phyloP scores from a whole-genome alignment of 2,329 filamentous ascomycete species.

The Alternaria gaisen region DNA sequence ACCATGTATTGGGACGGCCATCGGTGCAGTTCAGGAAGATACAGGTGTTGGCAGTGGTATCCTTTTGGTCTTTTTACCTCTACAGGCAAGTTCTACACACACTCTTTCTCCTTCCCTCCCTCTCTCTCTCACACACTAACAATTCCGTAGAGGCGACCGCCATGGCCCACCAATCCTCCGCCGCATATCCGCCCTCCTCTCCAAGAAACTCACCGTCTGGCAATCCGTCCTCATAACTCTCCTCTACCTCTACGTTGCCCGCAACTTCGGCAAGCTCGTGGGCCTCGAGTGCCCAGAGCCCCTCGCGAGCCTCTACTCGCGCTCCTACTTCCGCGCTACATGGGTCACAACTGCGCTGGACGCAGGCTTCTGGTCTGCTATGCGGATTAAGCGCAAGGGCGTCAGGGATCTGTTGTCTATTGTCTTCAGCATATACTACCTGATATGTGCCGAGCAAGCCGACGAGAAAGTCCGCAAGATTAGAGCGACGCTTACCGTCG shows the following conservation, averaged over 20 bases:
- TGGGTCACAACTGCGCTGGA: constrained; percentile 96
- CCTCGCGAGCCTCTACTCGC: constrained; percentile 90
- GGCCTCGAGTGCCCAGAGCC: constrained; percentile 93
- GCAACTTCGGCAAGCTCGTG: constrained; percentile 92
- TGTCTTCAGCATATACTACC: constrained; percentile 87
- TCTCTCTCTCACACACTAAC: constrained; percentile 20
- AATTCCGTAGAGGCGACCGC: constrained; percentile 71
- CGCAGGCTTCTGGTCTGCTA: constrained; percentile 97
- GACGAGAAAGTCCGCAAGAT: constrained; percentile 97
- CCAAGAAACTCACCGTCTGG: constrained; percentile 81
- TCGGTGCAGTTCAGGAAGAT: constrained; percentile 91
- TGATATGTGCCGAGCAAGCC: constrained; percentile 90
- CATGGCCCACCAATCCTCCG: constrained; percentile 86
- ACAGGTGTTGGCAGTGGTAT: constrained; percentile 88
- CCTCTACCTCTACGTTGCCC: constrained; percentile 87
- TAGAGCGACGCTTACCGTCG: constrained; percentile 83
- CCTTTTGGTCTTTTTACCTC: constrained; percentile 90
- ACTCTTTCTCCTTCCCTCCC: no score
- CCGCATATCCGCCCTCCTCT: constrained; percentile 74
- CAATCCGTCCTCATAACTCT: constrained; percentile 88
- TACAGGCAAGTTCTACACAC: constrained; percentile 65
- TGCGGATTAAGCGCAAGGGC: constrained; percentile 85
- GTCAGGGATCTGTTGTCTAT: constrained; percentile 83
- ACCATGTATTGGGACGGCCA: constrained; percentile 90
- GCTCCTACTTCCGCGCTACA: constrained; percentile 92